phyloP scores from a whole-genome alignment of 805 yeast species.

The Saccharomycopsis fermentans region DNA sequence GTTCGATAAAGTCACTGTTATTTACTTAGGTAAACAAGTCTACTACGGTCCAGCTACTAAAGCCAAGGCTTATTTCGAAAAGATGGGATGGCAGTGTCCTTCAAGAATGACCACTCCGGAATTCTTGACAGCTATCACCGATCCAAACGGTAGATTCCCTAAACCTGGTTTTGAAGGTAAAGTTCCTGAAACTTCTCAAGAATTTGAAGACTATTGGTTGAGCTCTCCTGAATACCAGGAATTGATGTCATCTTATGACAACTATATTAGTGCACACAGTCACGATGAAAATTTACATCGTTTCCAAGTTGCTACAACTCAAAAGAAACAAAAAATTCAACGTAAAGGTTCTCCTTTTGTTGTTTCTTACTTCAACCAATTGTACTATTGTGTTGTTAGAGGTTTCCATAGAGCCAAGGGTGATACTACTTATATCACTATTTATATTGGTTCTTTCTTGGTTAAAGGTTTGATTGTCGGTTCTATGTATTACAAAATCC shows the following conservation, averaged over 20 bases:
- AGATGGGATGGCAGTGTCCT: conserved; percentile 55
- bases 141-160: conserved; percentile 48
- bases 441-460: conserved; percentile 41
- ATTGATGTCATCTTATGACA: conserved; percentile 41
- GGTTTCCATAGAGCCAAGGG: conserved; percentile 45
- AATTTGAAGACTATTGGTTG: conserved; percentile 58
- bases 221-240: conserved; percentile 40
- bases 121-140: conserved; percentile 56
- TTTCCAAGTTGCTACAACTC: conserved; percentile 31
- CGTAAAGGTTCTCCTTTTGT: conserved; percentile 31
- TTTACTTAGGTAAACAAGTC: conserved; percentile 51
- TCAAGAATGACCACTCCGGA: conserved; percentile 61
- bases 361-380: conserved; percentile 39
- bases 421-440: conserved; percentile 44
- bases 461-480: conserved; percentile 52
- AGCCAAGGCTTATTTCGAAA: conserved; percentile 45
- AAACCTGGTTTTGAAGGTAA: conserved; percentile 38
- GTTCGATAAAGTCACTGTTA: conserved; percentile 51
- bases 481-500: conserved; percentile 46
- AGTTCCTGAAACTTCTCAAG: conserved; percentile 45
- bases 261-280: conserved; percentile 32
- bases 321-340: conserved; percentile 33
- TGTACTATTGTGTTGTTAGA: conserved; percentile 41
- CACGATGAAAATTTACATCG: conserved; percentile 31
- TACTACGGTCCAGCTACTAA: conserved; percentile 44